These are phyloP conservation scores for Candida yuanshanica DNA, from an alignment of 805 yeast species.

Conservation along the genomic window DNA sequence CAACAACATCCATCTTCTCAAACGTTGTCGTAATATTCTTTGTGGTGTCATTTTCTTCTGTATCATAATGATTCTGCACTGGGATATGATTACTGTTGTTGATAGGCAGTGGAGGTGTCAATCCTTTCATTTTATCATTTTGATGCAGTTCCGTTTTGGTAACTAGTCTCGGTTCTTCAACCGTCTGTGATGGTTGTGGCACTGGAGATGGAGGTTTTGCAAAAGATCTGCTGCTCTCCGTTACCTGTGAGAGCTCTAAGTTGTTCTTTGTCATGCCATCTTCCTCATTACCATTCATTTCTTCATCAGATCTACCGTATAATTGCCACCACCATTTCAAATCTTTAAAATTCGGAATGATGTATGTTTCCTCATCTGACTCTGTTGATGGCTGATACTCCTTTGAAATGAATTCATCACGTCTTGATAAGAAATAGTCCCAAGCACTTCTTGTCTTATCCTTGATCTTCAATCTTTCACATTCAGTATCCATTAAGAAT, in stretches of 20 bases:
- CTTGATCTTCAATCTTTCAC: conserved; percentile 44
- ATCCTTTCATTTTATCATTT: conserved; percentile 9
- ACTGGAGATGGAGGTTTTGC: not conserved
- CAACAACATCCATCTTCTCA: conserved; percentile 12
- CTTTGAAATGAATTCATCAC: conserved; percentile 58
- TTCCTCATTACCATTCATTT: conserved; percentile 41
- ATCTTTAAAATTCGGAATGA: conserved; percentile 56
- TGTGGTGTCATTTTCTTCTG: not conserved
- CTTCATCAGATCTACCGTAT: conserved; percentile 70
- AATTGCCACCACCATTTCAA: conserved; percentile 89
- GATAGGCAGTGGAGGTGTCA: conserved; percentile 15
- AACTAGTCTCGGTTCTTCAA: not conserved
- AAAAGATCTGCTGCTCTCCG: not conserved
- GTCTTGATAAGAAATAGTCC: conserved; percentile 85
- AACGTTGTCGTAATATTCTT: conserved; percentile 1
- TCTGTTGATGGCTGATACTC: conserved; percentile 30
- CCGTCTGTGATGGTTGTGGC: not conserved
- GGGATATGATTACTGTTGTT: conserved; percentile 2
- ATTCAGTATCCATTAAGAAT: conserved; percentile 71
- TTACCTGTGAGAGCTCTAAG: not conserved
- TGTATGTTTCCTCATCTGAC: conserved; percentile 22
- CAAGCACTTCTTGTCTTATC: conserved; percentile 74
- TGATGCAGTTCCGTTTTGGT: no score
- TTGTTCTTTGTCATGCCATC: not conserved
- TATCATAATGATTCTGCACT: conserved; percentile 6